phyloP scores from a whole-genome alignment of 2,329 filamentous ascomycete genomes.

The Alternaria tenuissima region DNA sequence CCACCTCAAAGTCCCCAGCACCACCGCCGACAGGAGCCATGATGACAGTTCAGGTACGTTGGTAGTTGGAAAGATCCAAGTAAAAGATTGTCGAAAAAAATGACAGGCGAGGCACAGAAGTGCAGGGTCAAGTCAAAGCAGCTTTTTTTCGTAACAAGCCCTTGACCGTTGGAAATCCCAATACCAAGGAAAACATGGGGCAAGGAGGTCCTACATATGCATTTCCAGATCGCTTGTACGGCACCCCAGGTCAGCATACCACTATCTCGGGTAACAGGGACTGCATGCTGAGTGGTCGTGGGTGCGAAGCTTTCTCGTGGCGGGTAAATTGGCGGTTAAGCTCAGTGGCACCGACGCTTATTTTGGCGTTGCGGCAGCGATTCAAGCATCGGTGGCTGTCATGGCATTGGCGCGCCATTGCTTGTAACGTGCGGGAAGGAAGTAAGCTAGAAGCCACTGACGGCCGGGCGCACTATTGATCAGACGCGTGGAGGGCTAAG shows the following conservation, averaged over 20 bases:
- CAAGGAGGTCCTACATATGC: constrained; percentile 11
- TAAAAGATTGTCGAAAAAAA: not conserved
- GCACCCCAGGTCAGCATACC: constrained; percentile 1
- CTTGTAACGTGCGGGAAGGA: constrained; percentile 1
- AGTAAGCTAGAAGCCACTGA: constrained; percentile 5
- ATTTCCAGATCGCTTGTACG: not conserved
- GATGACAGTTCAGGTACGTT: constrained; percentile 10
- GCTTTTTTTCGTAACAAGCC: too few relatives aligned
- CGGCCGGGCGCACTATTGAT: constrained; percentile 3
- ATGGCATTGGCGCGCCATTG: not conserved
- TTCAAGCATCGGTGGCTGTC: constrained; percentile 7
- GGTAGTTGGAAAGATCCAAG: not conserved
- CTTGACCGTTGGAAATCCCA: constrained; percentile 7
- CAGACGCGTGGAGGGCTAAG: not conserved
- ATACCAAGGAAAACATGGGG: constrained; percentile 6
- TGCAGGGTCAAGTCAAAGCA: too few relatives aligned
- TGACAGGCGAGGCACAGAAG: too few relatives aligned
- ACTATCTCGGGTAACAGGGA: constrained; percentile 1
- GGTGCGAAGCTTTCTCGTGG: constrained; percentile 1
- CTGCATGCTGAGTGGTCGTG: constrained; percentile 4
- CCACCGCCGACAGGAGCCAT: constrained; percentile 52
- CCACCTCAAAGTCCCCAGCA: constrained; percentile 48
- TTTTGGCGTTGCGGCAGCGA: constrained; percentile 1
- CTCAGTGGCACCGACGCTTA: constrained; percentile 12
- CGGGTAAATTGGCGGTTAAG: constrained; percentile 15